Evolutionary conservation across 192 early-diverging fungal species (phyloP), one percentile per base, ranked within the genome.

Genomic region (Entophlyctis luteolus): DNA sequence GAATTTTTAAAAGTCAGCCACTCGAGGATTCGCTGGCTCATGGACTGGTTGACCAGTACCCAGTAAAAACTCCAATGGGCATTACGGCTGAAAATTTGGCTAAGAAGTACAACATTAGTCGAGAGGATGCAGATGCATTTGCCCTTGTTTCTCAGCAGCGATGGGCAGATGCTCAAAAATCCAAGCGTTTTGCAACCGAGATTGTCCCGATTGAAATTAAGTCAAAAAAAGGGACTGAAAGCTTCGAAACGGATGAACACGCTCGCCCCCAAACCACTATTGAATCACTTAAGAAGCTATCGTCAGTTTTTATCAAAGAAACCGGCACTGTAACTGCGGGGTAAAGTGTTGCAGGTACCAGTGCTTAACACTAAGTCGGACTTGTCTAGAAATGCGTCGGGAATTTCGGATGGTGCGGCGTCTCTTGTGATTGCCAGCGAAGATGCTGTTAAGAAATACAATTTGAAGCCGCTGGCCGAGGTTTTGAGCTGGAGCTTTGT

Each of bases 41-140:
- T 25, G 84, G 85, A 35, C 78, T 96, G 59, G 84, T 91, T 35
- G 94, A 98, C 85, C 87, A 86, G 59, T 91, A 87, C 76, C 94
- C 93, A 3, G 82, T 76, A 54, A 73, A 80, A 32, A 85, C 86
- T 2, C 92, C 93, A 27, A 96, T 96, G 94, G 93, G 92, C 48
- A 91, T 96, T 70, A 96, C 94, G 22, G 91, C 92, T 54, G 96
- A 98, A 76, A 92, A 94, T 67, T 83, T 98, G 65, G 91, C 84
- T 20, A 81, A 87, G 42, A 77, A 92, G 79, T 94, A 93, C 83
- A 77, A 81, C 53, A 83, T 98, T 50, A 84, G 89, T 3, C 88
- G 92, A 35, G 73, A 84, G 55, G 85, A 94, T 23, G 91, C 88
- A 67, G 96, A 98, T 77, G 83, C 83, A 42, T 95, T 83, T 72